phyloP scores from a whole-genome alignment of 257 asterid species.

The Striga asiatica region DNA sequence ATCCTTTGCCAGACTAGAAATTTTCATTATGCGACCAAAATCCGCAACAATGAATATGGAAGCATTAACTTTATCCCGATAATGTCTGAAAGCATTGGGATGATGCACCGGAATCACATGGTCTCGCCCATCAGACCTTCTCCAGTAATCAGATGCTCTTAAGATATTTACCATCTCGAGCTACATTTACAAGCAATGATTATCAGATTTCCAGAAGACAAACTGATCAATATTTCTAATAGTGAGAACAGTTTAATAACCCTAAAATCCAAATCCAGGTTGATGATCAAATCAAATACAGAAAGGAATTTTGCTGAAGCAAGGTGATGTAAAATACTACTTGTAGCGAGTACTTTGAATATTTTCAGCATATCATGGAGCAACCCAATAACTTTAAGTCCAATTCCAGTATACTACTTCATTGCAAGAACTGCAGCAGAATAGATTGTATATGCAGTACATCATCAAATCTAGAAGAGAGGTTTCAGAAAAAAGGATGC shows the following conservation, averaged over 20 bases:
- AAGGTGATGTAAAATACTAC: neutral
- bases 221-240: neutral
- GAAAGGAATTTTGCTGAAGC: neutral
- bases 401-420: neutral
- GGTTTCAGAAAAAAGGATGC: neutral
- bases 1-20: slow-evolving; percentile 72
- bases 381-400: neutral
- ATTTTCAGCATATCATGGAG: neutral
- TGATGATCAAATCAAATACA: neutral
- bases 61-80: slow-evolving; percentile 56
- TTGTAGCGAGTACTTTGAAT: slow-evolving; percentile 4
- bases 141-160: slow-evolving; percentile 64
- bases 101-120: slow-evolving; percentile 92
- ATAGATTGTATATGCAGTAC: neutral
- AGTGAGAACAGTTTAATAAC: neutral
- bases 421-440: neutral
- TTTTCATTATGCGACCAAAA: slow-evolving; percentile 68
- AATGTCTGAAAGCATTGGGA: slow-evolving; percentile 94
- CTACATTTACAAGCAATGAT: slow-evolving; percentile 26
- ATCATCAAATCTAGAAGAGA: slow-evolving; percentile 1
- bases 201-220: slow-evolving; percentile 15
- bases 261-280: neutral
- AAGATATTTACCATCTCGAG: slow-evolving; percentile 61
- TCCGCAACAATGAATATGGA: slow-evolving; percentile 88
- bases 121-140: slow-evolving; percentile 71